These are phyloP conservation scores for Entonaema liquescens DNA, from an alignment of 495 filamentous ascomycete species.

Conservation along the genomic window DNA sequence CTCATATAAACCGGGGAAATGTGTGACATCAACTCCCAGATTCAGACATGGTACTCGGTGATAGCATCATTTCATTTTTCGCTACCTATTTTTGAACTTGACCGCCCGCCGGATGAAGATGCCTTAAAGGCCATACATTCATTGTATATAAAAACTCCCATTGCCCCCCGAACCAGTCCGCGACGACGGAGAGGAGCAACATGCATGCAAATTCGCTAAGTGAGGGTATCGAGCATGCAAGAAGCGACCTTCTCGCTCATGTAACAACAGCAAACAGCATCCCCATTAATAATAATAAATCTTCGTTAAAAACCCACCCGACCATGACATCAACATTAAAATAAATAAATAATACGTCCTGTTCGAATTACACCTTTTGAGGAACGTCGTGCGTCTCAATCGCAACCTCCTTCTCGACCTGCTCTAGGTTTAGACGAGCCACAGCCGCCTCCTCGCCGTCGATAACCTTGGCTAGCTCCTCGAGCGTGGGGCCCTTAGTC, in stretches of 20 bases:
- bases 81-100: constrained; percentile 17
- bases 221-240: constrained; percentile 39
- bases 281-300: constrained; percentile 14
- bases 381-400: constrained; percentile 44
- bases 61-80: constrained; percentile 30
- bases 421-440: constrained; percentile 50
- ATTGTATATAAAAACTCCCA: constrained; percentile 18
- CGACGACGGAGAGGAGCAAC: constrained; percentile 17
- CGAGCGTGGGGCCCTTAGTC: constrained; percentile 69
- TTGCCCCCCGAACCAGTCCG: constrained; percentile 21
- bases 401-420: constrained; percentile 50
- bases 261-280: constrained; percentile 20
- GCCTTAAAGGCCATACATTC: background rate
- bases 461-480: constrained; percentile 70
- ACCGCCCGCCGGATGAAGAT: constrained; percentile 5
- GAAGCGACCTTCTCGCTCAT: constrained; percentile 23
- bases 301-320: constrained; percentile 8
- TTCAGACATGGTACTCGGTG: too few relatives aligned
- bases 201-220: constrained; percentile 36
- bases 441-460: constrained; percentile 65
- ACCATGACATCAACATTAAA: background rate
- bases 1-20: too few relatives aligned
- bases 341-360: background rate
- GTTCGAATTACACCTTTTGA: constrained; percentile 35
- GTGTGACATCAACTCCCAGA: too few relatives aligned